Percentiles rank a stretch among this genome's conserved stretches.
phyloP scores from a whole-genome alignment of 2,329 filamentous ascomycete genomes.

The Apiospora koreana region DNA sequence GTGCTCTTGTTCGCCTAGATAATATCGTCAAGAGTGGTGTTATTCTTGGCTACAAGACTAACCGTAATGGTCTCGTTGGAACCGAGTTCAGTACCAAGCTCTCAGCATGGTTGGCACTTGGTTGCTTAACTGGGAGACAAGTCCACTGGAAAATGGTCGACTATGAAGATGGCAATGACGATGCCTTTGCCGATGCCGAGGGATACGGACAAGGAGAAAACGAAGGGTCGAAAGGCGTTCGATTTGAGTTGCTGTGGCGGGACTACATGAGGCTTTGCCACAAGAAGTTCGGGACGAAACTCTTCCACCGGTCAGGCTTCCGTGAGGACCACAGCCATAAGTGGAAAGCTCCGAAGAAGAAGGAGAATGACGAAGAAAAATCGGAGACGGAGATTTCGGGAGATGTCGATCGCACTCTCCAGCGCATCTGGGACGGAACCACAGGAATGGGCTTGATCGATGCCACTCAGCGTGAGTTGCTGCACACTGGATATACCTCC shows the following conservation, averaged over 20 bases:
- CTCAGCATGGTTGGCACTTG: conserved; percentile 71
- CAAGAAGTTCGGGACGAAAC: conserved; percentile 64
- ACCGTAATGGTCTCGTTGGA: conserved; percentile 71
- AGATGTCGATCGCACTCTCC: conserved; percentile 49
- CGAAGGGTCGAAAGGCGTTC: conserved; percentile 66
- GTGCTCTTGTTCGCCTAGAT: conserved; percentile 63
- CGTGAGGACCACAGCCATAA: conserved; percentile 44
- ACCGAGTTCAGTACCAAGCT: conserved; percentile 75
- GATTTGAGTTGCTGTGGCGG: conserved; percentile 75
- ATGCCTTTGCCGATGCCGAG: conserved; percentile 37
- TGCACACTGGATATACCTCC: conserved; percentile 75
- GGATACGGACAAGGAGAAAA: conserved; percentile 74
- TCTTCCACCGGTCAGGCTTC: conserved; percentile 69
- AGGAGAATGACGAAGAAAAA: conserved; percentile 22
- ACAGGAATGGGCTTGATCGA: conserved; percentile 80
- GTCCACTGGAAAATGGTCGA: conserved; percentile 67
- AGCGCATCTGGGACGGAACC: conserved; percentile 64
- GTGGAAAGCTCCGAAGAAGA: conserved; percentile 49
- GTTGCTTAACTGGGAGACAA: conserved; percentile 72
- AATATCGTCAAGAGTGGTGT: conserved; percentile 48
- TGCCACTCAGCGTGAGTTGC: conserved; percentile 73
- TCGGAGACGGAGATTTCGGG: conserved; percentile 43
- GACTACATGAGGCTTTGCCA: conserved; percentile 81
- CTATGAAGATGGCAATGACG: conserved; percentile 65
- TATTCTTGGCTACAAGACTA: conserved; percentile 67